These are phyloP conservation scores for Pseudopediastrum boryanum DNA, from an alignment of 139 green algal genomes.

Conservation along the genomic window DNA sequence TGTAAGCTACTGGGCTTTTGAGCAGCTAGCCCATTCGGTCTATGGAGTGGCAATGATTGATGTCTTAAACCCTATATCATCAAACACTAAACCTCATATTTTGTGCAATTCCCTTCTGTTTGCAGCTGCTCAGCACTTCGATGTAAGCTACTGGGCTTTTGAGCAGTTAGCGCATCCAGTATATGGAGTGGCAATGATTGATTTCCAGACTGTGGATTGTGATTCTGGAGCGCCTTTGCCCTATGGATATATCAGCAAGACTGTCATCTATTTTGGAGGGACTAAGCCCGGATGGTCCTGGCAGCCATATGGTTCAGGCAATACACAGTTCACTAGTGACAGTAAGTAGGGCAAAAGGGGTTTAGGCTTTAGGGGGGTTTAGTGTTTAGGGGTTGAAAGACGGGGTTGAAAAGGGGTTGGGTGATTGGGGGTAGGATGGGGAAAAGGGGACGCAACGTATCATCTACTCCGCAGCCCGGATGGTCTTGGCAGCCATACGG, in stretches of 20 bases:
- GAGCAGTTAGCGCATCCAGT: constrained; percentile 63
- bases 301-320: constrained; percentile 1
- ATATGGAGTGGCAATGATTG: constrained; percentile 40
- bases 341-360: neutral
- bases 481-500: too few species aligned
- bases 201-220: constrained; percentile 32
- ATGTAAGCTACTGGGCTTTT: constrained; percentile 69
- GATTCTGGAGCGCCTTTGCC: neutral
- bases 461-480: neutral
- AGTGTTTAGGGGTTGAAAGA: neutral
- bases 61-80: too few species aligned
- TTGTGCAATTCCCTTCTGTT: neutral
- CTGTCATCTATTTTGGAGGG: constrained; percentile 16
- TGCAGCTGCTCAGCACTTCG: constrained; percentile 54
- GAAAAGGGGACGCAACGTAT: neutral
- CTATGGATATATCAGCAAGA: constrained; percentile 7
- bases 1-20: neutral
- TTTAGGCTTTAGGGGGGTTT: neutral
- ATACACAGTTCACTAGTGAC: constrained; percentile 3
- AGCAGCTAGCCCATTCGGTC: neutral
- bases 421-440: neutral
- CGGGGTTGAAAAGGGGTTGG: neutral
- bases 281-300: constrained; percentile 27
- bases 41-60: too few species aligned
- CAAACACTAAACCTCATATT: too few species aligned